phyloP scores from a whole-genome alignment of 805 yeast species.

The Candida multigemmis region DNA sequence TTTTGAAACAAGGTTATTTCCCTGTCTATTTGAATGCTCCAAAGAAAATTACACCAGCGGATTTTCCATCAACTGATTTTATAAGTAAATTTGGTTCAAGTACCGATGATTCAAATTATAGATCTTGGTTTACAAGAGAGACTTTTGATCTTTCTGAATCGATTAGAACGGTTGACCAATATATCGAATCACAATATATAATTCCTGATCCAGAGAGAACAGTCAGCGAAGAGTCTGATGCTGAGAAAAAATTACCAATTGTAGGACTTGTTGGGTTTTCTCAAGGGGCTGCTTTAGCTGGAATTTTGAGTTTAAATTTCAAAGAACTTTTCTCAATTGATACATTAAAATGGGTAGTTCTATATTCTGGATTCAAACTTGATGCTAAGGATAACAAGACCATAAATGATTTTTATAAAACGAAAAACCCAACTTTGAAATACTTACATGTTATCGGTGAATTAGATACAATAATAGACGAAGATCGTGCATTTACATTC shows the following conservation, averaged over 20 bases:
- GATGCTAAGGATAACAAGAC: constrained; percentile 19
- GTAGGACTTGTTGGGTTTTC: constrained; percentile 87
- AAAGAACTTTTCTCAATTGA: constrained; percentile 38
- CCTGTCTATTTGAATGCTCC: constrained; percentile 80
- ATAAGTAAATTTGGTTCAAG: constrained; percentile 39
- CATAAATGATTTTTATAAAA: constrained; percentile 2
- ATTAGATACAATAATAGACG: constrained; percentile 76
- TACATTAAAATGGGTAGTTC: constrained; percentile 57
- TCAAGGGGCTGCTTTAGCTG: constrained; percentile 89
- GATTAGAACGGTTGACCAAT: constrained; percentile 36
- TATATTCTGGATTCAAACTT: constrained; percentile 57
- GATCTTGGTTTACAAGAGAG: constrained; percentile 70
- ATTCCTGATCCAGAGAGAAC: constrained; percentile 18
- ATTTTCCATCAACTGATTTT: constrained; percentile 63
- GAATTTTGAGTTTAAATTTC: constrained; percentile 55
- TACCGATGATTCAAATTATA: constrained; percentile 23
- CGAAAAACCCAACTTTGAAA: constrained; percentile 8
- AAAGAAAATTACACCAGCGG: constrained; percentile 49
- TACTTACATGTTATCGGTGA: constrained; percentile 78
- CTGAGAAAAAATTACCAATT: constrained; percentile 44
- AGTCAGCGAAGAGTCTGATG: constrained; percentile 11
- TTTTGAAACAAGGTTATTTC: constrained; percentile 58
- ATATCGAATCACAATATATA: constrained; percentile 49
- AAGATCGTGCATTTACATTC: constrained; percentile 56
- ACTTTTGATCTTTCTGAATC: constrained; percentile 41